phyloP scores from a whole-genome alignment of 768 basidiomycete genomes.

The Phallus indusiatus region DNA sequence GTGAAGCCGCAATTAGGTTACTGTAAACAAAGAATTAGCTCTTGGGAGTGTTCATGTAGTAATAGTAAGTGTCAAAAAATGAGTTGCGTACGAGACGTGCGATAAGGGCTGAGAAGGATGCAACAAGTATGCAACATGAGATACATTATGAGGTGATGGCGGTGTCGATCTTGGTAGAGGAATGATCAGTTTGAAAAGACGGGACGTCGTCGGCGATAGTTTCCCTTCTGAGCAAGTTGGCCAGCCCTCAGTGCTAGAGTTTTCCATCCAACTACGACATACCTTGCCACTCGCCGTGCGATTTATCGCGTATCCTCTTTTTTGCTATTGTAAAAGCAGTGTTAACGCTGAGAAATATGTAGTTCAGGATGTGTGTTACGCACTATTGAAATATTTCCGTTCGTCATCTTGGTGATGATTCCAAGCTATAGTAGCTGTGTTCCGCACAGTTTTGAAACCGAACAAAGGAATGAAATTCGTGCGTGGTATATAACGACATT shows the following conservation, averaged over 20 bases:
- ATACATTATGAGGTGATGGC: conserved; percentile 12
- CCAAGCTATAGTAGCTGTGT: too few relatives aligned
- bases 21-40: conserved; percentile 3
- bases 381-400: too few relatives aligned
- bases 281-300: conserved; percentile 7
- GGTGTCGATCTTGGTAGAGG: conserved; percentile 29
- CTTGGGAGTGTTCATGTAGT: too few relatives aligned
- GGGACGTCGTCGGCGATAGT: conserved; percentile 50
- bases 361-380: too few relatives aligned
- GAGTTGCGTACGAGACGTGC: conserved; percentile 37
- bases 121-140: conserved; percentile 47
- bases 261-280: conserved; percentile 22
- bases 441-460: conserved; percentile 6
- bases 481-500: background rate
- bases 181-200: conserved; percentile 56
- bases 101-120: conserved; percentile 64
- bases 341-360: conserved; percentile 17
- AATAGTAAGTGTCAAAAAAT: too few relatives aligned
- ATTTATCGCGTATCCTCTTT: conserved; percentile 10
- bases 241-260: too few relatives aligned
- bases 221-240: conserved; percentile 31
- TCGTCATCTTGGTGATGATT: too few relatives aligned
- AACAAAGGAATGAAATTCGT: background rate
- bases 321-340: conserved; percentile 15
- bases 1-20: conserved; percentile 12